Evolutionary conservation across 2,329 filamentous ascomycete species (phyloP), one percentile per base, ranked within the genome.

Genomic region (Exophiala sp.): DNA sequence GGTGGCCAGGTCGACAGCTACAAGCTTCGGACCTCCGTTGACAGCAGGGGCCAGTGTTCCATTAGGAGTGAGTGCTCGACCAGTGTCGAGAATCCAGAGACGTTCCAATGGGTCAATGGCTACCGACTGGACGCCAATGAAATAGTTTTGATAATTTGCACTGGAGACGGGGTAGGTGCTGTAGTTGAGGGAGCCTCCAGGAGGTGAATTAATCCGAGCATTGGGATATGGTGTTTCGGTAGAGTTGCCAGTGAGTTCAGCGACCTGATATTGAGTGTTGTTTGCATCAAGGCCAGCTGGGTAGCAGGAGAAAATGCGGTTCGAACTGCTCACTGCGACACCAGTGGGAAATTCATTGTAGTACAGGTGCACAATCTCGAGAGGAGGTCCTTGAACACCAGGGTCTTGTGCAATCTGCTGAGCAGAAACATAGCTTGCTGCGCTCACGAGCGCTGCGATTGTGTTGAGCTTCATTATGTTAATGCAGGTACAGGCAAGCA

Each of bases 71-170:
- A 69, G 63, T 1, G 71, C 72, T 24, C 78, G 71, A 7, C 78
- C 78, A 2, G 77, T 80, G 57, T 81, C 78, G 6, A 81, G 71
- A 48, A 81, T 74, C 78, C 77, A 80, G 18, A 79, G 69, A 5
- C 75, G 71, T 62, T 80, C 75, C 2, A 66, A 62, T 0, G 76
- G 60, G 56, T 81, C 78, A 16, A 80, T 70, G 9, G 80, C 77
- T 2, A 81, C 75, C 36, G 71, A 76, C 62, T 81, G 78, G 0
- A 78, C 75, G 43, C 76, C 75, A 52, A 80, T 76, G 10, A 80
- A 66, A 62, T 79, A 73, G 58, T 75, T 63, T n/a, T 70, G 67
- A 53, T 78, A 74, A 58, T 77, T 77, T 29, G 71, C 75, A 29
- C 71, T 72, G 1, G 71, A 67, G 47, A 66, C 62, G 9, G 77